Base-by-base conservation (phyloP, 2,329 filamentous ascomycete genomes). In the Aspergillus pseudonomiae region DNA sequence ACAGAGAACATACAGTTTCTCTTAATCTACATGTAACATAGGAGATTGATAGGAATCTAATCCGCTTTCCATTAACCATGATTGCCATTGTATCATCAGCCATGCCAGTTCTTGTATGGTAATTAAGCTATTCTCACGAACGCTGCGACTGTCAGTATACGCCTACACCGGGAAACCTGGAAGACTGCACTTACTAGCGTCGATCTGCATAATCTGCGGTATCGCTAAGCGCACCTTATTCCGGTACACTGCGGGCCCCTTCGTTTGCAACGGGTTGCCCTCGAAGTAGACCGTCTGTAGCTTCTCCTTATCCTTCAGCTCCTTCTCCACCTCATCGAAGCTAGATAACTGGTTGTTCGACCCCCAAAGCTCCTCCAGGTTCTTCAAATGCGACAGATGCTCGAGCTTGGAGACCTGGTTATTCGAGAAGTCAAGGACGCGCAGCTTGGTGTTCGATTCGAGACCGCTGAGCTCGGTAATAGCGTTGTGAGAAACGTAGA, bases 401-500 rank as follows among this genome's bases (percentile, higher is more conserved):
- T 87, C 83, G 9, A 99, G 86, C 62, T 89, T 91, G 14, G 85
- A 80, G 69, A 99, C 87, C 70, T 89, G 87, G 77, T 99, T 99
- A 77, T 93, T 93, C 66, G 92, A 94, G 66, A 99, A 90, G 75
- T 99, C 95, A 53, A 99, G 82, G 7, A 94, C 88, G 39, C 88
- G 88, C 45, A 99, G 85, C 53, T 88, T 86, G 3, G 81, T 77
- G 73, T 89, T 90, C 63, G 81, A 75, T 71, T 91, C 87, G 3
- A 98, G 83, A 0, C 93, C 93, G 2, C 88, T 85, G 12, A 98
- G 84, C 1, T 88, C 87, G 21, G 89, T 89, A 54, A 99, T 84
- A n/a, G 90, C 88, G 77, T 99, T 99, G 83, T 99, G 93, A 6
- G 93, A 96, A 69, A 98, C 90, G 80, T 99, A 97, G 14, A 99